These are phyloP conservation scores for Kwoniella newhampshirensis DNA, from an alignment of 768 basidiomycete genomes.

Conservation along the genomic window DNA sequence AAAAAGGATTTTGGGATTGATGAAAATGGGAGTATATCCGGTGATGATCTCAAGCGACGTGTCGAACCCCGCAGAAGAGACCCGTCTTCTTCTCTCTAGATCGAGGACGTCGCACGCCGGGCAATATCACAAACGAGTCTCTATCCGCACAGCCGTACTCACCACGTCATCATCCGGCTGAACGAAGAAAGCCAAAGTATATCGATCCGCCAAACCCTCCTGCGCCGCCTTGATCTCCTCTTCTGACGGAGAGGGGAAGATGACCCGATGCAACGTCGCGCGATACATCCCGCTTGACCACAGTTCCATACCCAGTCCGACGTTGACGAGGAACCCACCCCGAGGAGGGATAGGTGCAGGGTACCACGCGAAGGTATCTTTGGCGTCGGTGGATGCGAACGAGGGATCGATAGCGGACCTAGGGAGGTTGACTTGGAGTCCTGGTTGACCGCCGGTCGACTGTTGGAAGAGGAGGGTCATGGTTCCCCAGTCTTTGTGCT, in stretches of 20 bases:
- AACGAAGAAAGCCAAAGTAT: conserved; percentile 26
- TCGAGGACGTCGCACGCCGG: too few species aligned
- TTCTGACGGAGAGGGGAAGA: conserved; percentile 13
- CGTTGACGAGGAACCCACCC: conserved; percentile 26
- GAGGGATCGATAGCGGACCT: conserved; percentile 2
- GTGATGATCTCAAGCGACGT: too few species aligned
- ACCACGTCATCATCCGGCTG: conserved; percentile 32
- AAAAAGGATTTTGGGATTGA: too few species aligned
- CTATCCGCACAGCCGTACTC: not conserved
- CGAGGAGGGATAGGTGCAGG: conserved; percentile 21
- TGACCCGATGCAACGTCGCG: conserved; percentile 26
- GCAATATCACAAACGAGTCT: not conserved
- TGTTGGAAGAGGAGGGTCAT: conserved; percentile 25
- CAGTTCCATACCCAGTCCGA: conserved; percentile 26
- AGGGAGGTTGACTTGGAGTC: conserved; percentile 26
- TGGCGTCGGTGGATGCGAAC: not conserved
- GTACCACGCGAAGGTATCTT: conserved; percentile 14
- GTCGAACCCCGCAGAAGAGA: not conserved
- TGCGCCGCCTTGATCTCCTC: conserved; percentile 5
- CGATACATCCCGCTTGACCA: conserved; percentile 24
- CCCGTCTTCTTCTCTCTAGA: too few species aligned
- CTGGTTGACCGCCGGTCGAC: conserved; percentile 18
- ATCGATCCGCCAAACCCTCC: conserved; percentile 10
- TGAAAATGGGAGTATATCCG: too few species aligned
- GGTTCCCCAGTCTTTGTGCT: conserved; percentile 32